Evolutionary conservation across 2,329 filamentous ascomycete genomes (phyloP).

Genomic region (Pseudogymnoascus sp.): DNA sequence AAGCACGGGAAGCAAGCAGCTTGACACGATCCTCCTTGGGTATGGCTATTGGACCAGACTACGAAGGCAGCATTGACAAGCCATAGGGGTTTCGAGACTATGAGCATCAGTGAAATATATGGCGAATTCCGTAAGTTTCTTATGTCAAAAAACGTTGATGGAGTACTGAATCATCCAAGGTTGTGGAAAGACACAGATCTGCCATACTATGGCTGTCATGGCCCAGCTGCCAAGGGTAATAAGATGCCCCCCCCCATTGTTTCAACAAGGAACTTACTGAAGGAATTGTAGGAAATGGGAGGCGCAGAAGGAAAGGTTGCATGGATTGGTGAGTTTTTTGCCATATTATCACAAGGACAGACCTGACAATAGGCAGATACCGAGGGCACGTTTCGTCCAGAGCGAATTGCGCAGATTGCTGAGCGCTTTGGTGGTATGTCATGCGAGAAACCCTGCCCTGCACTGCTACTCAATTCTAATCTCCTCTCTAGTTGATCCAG

Average conservation of each 20-base stretch:
- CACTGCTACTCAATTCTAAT: conserved; percentile 12
- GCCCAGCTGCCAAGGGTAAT: conserved; percentile 42
- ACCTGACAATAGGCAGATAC: conserved; percentile 32
- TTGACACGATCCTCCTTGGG: conserved; percentile 57
- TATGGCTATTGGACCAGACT: conserved; percentile 22
- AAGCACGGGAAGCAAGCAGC: conserved; percentile 61
- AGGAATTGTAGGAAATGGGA: conserved; percentile 42
- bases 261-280: not conserved
- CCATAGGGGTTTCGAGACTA: conserved; percentile 55
- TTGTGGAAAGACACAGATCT: conserved; percentile 62
- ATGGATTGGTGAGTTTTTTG: conserved; percentile 46
- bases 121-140: conserved; percentile 43
- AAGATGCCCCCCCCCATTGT: not conserved
- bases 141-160: not conserved
- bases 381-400: conserved; percentile 58
- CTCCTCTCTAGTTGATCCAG: conserved; percentile 38
- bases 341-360: not conserved
- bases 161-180: conserved; percentile 23
- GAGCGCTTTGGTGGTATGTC: conserved; percentile 48
- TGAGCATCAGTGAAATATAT: conserved; percentile 59
- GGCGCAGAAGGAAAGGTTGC: conserved; percentile 61
- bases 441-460: not conserved
- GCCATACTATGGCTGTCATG: conserved; percentile 59
- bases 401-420: conserved; percentile 58
- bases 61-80: not conserved